phyloP scores from a whole-genome alignment of 2,329 filamentous ascomycete genomes.

The Raffaelea ambrosiae region DNA sequence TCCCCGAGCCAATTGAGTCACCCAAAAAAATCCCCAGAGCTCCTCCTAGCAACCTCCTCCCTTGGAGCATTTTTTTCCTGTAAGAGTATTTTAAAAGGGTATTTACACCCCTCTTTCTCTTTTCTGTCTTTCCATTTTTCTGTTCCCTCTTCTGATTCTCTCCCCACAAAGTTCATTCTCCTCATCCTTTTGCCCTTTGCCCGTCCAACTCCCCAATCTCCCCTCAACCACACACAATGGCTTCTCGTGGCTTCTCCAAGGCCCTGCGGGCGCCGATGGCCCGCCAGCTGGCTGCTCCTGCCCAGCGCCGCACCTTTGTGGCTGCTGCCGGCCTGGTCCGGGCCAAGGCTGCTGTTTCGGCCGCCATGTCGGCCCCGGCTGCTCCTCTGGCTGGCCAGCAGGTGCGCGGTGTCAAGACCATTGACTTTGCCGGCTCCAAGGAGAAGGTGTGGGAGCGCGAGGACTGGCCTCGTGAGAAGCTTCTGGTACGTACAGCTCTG shows the following conservation, averaged over 20 bases:
- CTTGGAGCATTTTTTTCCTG: background rate
- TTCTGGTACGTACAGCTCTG: constrained; percentile 74
- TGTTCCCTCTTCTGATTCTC: background rate
- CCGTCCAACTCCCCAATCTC: background rate
- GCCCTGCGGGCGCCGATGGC: constrained; percentile 54
- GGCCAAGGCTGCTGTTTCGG: constrained; percentile 42
- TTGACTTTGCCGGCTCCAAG: constrained; percentile 94
- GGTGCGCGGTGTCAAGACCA: constrained; percentile 89
- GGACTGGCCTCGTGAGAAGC: constrained; percentile 98
- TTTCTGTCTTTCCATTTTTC: background rate
- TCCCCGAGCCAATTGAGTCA: constrained; percentile 11
- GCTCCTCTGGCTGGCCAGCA: constrained; percentile 30
- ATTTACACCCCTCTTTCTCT: constrained; percentile 2
- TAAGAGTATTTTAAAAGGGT: background rate
- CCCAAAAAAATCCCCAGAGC: background rate
- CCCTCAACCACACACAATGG: constrained; percentile 48
- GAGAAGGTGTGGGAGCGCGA: constrained; percentile 95
- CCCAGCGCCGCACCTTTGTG: constrained; percentile 55
- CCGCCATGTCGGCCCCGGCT: constrained; percentile 4
- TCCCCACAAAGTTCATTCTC: background rate
- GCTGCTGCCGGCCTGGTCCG: constrained; percentile 49
- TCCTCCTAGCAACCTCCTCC: too few species aligned
- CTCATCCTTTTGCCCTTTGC: background rate
- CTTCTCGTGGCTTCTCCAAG: constrained; percentile 66
- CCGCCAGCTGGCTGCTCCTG: constrained; percentile 52